phyloP scores from a whole-genome alignment of 495 filamentous ascomycete species.

The Tuber aestivum region DNA sequence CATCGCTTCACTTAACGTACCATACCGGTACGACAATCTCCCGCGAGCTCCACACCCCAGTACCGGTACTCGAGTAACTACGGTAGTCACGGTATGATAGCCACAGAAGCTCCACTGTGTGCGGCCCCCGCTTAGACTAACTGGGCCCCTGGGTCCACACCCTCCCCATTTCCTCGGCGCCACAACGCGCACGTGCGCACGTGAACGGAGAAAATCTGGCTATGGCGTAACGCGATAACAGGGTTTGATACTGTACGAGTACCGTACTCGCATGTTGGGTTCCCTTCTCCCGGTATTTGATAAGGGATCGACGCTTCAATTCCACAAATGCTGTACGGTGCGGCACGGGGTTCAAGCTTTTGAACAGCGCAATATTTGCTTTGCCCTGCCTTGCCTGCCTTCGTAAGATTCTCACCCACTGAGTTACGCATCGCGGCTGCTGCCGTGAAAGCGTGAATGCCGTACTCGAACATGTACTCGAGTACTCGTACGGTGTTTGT shows the following conservation, averaged over 20 bases:
- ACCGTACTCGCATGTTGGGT: background rate
- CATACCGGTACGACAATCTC: background rate
- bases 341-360: background rate
- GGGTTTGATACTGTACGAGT: background rate
- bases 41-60: background rate
- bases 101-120: no score
- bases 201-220: constrained; percentile 9
- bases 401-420: background rate
- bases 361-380: background rate
- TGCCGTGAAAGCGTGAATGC: background rate
- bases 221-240: background rate
- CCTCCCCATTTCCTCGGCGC: background rate
- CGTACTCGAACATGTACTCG: no score
- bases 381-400: no score
- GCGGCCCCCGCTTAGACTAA: no score
- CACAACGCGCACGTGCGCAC: constrained; percentile 23
- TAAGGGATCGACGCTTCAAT: background rate
- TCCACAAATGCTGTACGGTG: background rate
- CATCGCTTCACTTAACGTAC: background rate
- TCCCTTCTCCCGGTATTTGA: background rate
- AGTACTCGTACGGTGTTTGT: background rate
- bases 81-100: no score
- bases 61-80: no score
- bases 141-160: no score
- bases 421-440: background rate